Evolutionary conservation across 1,284 basidiomycete genomes (phyloP).

Genomic region (Fomitopsis schrenkii): DNA sequence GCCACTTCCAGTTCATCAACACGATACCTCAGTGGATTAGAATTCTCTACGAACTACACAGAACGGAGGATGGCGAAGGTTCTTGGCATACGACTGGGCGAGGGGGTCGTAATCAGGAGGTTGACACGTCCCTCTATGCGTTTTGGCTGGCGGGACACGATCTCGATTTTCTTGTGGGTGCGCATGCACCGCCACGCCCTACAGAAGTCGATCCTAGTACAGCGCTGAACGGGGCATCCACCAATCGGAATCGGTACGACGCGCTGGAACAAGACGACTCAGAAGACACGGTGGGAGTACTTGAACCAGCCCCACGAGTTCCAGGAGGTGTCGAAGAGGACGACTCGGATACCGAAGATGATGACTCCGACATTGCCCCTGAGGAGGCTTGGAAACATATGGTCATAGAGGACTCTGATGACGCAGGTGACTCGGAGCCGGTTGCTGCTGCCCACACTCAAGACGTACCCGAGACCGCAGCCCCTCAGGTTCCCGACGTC

Average conservation of each 20-base stretch:
- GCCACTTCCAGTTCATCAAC: slow-evolving; percentile 35
- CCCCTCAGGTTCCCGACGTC: neutral
- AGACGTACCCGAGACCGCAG: neutral
- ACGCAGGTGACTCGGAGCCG: neutral
- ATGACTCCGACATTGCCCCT: slow-evolving; percentile 9
- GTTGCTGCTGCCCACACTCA: neutral
- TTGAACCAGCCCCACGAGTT: neutral
- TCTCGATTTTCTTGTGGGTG: slow-evolving; percentile 33
- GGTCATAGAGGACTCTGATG: neutral
- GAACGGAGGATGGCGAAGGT: slow-evolving; percentile 11
- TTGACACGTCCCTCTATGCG: slow-evolving; percentile 36
- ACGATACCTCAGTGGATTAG: slow-evolving; percentile 41
- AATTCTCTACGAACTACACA: slow-evolving; percentile 6
- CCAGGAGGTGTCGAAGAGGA: neutral
- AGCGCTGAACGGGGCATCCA: too few species aligned
- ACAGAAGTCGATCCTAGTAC: neutral
- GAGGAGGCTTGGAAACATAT: slow-evolving; percentile 16
- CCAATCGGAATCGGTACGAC: neutral
- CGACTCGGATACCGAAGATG: neutral
- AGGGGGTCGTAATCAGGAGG: slow-evolving; percentile 10
- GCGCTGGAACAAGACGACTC: neutral
- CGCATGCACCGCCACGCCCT: neutral
- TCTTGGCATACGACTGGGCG: slow-evolving; percentile 17
- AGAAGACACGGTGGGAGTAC: neutral
- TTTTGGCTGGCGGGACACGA: slow-evolving; percentile 42